Base-by-base conservation (phyloP, 768 basidiomycete genomes). In the Rhizopogon vinicolor region DNA sequence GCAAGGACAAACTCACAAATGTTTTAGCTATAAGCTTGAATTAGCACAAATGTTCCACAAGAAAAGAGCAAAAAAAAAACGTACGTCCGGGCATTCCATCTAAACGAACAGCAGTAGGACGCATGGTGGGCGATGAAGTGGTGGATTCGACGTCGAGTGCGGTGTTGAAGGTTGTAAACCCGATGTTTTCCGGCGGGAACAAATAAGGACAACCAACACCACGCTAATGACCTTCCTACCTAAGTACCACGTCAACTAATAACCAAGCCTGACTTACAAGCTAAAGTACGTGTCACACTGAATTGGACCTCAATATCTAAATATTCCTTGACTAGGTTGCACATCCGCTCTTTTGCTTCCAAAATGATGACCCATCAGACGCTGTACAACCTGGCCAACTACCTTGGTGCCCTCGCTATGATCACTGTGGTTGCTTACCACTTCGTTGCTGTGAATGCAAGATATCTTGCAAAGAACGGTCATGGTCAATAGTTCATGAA, bases 341-440 rank as follows among this genome's bases (percentile, higher is more conserved):
- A 13, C 46, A 22, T 12, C 45, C 57, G 43, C 40, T 58, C 33
- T 12, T 39, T 52, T 37, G 29, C 31, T 10, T 42, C 29, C 55
- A 70, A 57, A 41, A 94, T 92, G 91, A 94, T 96, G 37, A 83
- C 80, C 52, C 85, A 93, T 71, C 74, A 81, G 58, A 91, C 91
- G 6, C 79, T 96, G 37, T 90, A 91, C 72, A 78, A 81, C 53
- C 79, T 96, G 52, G 88, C 92, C 56, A 94, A 93, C 71, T 75
- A 83, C 29, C 84, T 95, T 16, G 94, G 94, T 39, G 76, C 86
- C 39, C 75, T 91, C 51, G 90, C 95, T 29, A 93, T 98, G 87
- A 64, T 92, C 61, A 85, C 89, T 5, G 87, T 94, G 53, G 86
- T 98, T 52, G 81, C 84, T 45, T 97, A 95, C 72, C 95, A 98